Evolutionary conservation across 192 early-diverging fungal genomes (phyloP), one percentile per base, ranked within the genome.

Genomic region (Allomyces macrogynus): DNA sequence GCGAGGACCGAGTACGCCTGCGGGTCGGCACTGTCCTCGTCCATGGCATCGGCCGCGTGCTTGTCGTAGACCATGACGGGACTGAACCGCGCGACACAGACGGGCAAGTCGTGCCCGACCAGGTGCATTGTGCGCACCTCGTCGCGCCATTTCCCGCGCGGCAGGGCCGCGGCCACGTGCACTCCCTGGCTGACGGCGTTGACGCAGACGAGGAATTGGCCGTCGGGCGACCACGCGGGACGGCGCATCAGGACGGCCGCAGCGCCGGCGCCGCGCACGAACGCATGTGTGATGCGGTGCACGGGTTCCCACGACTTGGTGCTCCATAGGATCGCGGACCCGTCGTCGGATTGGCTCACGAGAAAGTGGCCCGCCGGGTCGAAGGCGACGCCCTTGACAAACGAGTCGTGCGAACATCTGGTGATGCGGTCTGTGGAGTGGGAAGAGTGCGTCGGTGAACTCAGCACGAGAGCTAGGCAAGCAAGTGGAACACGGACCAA

Each of bases 321-420:
- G 65, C 87, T 74, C 88, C 89, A 96, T 7, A 99, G 84, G 64
- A 80, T 83, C 12, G 90, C 79, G 2, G 84, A 83, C 69, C 89
- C 89, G 75, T 96, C 95, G 70, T 96, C 95, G 1, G 85, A 85
- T 86, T 98, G 90, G 8, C 89, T 83, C 0, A 93, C 93, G 64
- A 99, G 72, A 71, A 84, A 99, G 68, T 89, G 85, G 16, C 93
- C 93, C 3, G 88, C 89, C 7, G 95, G 95, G 73, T 99, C 95
- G 81, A 91, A 99, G 1, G 92, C 83, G 8, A 99, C 69, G 12
- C 95, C 95, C 75, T 99, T 99, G 23, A 99, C 95, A 75, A 96
- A 94, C 49, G 88, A 91, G 26, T 73, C 63, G 64, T 93, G 92
- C 24, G 74, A 77, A 57, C 82, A 77, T 24, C 93, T 83, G 4